Percentiles rank a stretch among this genome's conserved stretches.
Evolutionary conservation across 139 green algal species (phyloP).

Genomic region (Monoraphidium neglectum): DNA sequence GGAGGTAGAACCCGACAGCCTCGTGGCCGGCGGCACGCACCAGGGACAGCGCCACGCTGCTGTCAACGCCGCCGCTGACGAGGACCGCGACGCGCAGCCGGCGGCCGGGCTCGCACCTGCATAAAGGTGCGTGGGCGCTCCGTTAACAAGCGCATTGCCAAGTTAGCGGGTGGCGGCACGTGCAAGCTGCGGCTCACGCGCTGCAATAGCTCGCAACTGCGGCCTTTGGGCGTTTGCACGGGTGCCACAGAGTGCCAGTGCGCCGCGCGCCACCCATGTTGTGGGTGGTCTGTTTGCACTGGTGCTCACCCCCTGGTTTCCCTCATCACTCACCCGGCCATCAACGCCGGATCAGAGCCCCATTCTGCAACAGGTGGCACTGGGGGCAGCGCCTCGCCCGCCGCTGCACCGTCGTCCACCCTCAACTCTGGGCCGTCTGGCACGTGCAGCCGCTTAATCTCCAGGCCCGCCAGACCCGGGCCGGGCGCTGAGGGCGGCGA

Average conservation of each 20-base stretch:
- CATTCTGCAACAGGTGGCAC: conserved; percentile 13
- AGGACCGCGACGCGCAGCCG: conserved; percentile 75
- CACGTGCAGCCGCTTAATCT: no score
- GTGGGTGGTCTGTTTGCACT: neutral
- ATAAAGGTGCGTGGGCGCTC: neutral
- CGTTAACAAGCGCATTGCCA: neutral
- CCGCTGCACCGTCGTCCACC: no score
- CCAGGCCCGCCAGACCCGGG: no score
- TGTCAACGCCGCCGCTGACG: conserved; percentile 96
- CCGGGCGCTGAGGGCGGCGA: no score
- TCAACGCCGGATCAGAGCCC: conserved; percentile 1
- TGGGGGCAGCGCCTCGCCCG: no score
- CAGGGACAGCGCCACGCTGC: conserved; percentile 88
- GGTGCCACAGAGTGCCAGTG: neutral
- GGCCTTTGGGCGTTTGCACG: neutral
- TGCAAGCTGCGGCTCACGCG: neutral
- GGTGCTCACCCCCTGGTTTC: neutral
- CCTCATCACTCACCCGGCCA: conserved; percentile 5
- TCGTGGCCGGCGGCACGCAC: conserved; percentile 81
- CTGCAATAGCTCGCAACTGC: neutral
- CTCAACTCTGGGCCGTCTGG: no score
- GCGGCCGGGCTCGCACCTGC: conserved; percentile 5
- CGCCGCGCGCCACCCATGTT: neutral
- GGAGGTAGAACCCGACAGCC: conserved; percentile 85
- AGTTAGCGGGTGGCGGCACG: neutral